Evolutionary conservation across 2,329 filamentous ascomycete genomes (phyloP), one percentile per base, ranked within the genome.

Genomic region (Dactylonectria macrodidyma): DNA sequence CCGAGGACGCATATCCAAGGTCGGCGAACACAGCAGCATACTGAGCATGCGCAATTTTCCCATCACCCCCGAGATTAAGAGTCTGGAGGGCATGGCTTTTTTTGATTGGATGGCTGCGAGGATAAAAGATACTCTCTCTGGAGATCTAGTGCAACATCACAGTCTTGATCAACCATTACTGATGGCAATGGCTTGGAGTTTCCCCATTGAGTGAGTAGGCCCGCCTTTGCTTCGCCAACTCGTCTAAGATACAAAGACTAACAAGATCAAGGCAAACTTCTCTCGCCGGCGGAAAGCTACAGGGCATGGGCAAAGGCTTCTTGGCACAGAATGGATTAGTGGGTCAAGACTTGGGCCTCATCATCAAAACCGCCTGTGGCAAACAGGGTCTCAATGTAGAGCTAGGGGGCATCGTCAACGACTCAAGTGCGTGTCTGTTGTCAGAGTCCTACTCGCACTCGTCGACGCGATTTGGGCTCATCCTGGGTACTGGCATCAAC

Each of bases 101-200:
- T 93, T 92, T 71, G 85, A 90, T 76, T 93, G 91, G 91, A 90
- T 92, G 86, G 90, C 90, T 1, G 82, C 83, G 48, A 86, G 84
- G 69, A 90, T 92, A 72, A 77, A 82, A 59, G 86, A 91, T 56
- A 89, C 89, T 1, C 80, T 92, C 11, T 79, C 81, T 7, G 81
- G 81, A 50, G 85, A 84, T 19, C 74, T 82, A 24, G 80, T 82
- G 51, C 77, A 79, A 3, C 79, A 77, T 24, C 78, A 81, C 65
- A 77, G 72, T 50, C 75, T 78, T 5, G 81, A 82, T 26, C 78
- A 81, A 2, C 84, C 86, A 33, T 80, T 92, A 59, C 86, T 86
- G 9, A 83, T 91, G 81, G 90, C 90, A 1, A 78, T 92, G 68
- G 88, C 90, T 6, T 92, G 90, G 90, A 92, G 90, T 66, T 93